Conservation (phyloP, 164 flowering plant genomes). For the Buxus sempervirens region DNA sequence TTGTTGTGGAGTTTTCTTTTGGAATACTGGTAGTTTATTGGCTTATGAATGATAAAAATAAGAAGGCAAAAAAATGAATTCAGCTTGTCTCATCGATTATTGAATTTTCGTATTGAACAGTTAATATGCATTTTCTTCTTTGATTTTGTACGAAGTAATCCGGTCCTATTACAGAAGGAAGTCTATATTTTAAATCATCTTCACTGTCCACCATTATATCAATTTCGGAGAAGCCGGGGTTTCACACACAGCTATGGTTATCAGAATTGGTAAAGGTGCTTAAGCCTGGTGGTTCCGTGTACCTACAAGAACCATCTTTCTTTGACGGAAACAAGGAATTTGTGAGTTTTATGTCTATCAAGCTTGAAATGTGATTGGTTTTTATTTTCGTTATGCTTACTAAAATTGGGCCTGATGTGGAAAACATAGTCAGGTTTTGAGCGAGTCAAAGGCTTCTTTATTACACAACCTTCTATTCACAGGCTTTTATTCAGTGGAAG, state of each 20-base stretch:
- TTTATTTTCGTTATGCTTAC: background rate
- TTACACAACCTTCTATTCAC: constrained; percentile 25
- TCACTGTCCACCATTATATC: constrained; percentile 21
- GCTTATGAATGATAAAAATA: background rate
- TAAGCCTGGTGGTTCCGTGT: constrained; percentile 23
- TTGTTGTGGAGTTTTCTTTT: background rate
- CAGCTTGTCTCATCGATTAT: too few species aligned
- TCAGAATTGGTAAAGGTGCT: constrained; percentile 26
- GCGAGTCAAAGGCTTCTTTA: constrained; percentile 20
- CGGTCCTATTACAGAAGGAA: constrained; percentile 19
- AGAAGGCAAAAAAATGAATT: too few species aligned
- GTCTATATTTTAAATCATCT: constrained; percentile 23
- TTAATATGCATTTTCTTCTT: background rate
- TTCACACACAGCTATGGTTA: constrained; percentile 26
- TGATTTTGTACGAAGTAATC: background rate
- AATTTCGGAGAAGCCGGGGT: constrained; percentile 27
- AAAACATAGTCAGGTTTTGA: constrained; percentile 14
- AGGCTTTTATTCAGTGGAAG: constrained; percentile 18
- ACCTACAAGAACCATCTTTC: constrained; percentile 24
- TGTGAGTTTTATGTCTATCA: constrained; percentile 8
- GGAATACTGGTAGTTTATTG: constrained; percentile 4
- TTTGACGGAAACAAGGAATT: constrained; percentile 19
- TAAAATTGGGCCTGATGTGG: constrained; percentile 5
- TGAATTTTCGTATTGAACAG: too few species aligned
- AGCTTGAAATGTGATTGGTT: background rate